A percentile compares a stretch with the other conserved stretches of the same genome.
Evolutionary conservation across 768 basidiomycete species (phyloP).

Genomic region (Kondoa subrosea): DNA sequence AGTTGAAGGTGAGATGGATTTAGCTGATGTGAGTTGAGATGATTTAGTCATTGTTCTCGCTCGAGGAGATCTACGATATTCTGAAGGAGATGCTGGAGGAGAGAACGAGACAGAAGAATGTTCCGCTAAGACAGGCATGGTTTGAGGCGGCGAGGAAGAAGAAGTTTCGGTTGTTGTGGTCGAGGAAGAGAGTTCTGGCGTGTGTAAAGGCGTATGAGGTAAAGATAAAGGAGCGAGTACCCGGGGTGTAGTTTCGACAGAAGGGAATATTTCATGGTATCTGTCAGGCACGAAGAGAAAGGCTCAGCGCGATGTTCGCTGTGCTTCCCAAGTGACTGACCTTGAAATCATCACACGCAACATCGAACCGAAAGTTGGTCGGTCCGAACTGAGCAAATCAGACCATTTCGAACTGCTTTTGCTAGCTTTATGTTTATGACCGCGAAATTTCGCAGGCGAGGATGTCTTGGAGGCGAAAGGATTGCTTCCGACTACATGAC

Average conservation of each 20-base stretch:
- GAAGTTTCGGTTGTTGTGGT: not conserved
- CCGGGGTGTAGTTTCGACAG: not conserved
- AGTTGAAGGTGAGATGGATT: not conserved
- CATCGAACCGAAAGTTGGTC: not conserved
- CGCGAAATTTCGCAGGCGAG: not conserved
- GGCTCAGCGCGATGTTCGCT: not conserved
- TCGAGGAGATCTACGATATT: not conserved
- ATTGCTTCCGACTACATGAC: conserved; percentile 4
- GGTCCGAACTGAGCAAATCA: not conserved
- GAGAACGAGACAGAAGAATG: not conserved
- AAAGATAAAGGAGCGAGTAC: not conserved
- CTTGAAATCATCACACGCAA: not conserved
- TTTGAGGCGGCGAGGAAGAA: not conserved
- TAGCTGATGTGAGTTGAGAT: not conserved
- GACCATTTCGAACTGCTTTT: not conserved
- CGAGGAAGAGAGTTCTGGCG: not conserved
- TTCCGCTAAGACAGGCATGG: not conserved
- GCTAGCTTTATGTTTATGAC: not conserved
- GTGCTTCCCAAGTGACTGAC: not conserved
- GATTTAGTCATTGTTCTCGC: not conserved
- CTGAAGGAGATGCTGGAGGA: not conserved
- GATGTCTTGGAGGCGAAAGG: not conserved
- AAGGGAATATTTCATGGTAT: conserved; percentile 8
- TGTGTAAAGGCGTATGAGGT: not conserved
- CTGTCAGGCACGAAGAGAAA: not conserved